Percentiles rank a stretch among this genome's conserved stretches.
Conservation (phyloP, 139 green algal genomes). For the Marvania coccoides region DNA sequence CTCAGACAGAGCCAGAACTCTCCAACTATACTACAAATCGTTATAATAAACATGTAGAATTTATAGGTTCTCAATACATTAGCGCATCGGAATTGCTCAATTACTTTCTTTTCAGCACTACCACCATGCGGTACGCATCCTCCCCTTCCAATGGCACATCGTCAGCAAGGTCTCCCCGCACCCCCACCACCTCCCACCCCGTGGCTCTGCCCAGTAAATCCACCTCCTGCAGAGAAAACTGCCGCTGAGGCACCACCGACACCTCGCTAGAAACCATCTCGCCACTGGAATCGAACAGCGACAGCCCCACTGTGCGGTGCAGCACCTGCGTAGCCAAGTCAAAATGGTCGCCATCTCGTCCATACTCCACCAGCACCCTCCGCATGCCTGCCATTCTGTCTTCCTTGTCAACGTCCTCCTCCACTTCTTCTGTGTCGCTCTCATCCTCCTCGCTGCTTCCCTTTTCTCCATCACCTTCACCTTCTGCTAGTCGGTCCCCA, state of each 20-base stretch:
- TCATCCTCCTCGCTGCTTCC: neutral
- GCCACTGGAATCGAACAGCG: slow-evolving; percentile 1
- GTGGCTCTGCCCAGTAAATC: slow-evolving; percentile 10
- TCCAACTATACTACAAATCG: no score
- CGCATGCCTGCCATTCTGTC: neutral
- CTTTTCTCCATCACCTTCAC: neutral
- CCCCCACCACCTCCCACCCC: slow-evolving; percentile 13
- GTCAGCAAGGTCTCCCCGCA: slow-evolving; percentile 17
- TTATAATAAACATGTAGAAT: no score
- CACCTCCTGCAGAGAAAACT: slow-evolving; percentile 24
- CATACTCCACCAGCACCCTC: slow-evolving; percentile 31
- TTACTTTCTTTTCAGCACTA: slow-evolving; percentile 3
- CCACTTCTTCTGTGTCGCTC: neutral
- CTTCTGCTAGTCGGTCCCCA: neutral
- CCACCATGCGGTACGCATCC: slow-evolving; percentile 20
- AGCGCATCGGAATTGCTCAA: no score
- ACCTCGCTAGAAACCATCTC: slow-evolving; percentile 14
- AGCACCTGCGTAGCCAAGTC: slow-evolving; percentile 19
- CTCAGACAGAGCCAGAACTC: no score
- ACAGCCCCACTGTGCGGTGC: slow-evolving; percentile 26
- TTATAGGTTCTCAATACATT: no score
- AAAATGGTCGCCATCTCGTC: slow-evolving; percentile 27
- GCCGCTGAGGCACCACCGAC: slow-evolving; percentile 11
- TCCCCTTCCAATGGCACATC: slow-evolving; percentile 6
- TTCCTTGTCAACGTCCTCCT: neutral